Percentiles rank a stretch among this genome's conserved stretches.
Evolutionary conservation across 306 rosid species (phyloP).

Genomic region (Mimosa pudica): DNA sequence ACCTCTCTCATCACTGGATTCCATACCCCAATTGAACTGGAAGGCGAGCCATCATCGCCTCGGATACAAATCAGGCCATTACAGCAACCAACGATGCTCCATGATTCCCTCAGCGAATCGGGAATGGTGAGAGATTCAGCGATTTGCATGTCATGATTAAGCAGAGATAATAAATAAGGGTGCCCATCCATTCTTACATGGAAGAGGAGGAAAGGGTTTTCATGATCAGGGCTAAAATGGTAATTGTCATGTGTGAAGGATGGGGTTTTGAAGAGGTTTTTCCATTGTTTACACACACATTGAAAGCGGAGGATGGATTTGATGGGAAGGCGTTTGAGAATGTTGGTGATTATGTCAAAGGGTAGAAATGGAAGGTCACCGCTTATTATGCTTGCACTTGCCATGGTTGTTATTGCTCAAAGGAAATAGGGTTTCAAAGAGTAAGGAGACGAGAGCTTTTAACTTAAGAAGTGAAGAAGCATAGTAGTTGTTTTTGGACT

Average conservation of each 20-base stretch:
- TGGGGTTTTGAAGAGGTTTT: neutral
- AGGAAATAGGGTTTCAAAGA: neutral
- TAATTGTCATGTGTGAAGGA: neutral
- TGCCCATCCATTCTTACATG: neutral
- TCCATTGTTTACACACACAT: neutral
- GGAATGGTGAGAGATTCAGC: neutral
- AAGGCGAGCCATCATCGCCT: rapidly evolving
- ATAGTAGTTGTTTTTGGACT: too few relatives aligned
- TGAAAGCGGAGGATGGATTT: neutral
- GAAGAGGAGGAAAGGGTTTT: neutral
- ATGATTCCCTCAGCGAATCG: neutral
- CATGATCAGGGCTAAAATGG: neutral
- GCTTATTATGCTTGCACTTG: neutral
- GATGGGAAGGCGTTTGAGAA: neutral
- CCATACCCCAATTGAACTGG: neutral
- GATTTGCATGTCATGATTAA: neutral
- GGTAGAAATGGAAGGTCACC: neutral
- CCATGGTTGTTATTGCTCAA: too few relatives aligned
- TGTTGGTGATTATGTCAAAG: neutral
- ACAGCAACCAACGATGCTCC: neutral
- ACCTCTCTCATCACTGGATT: neutral
- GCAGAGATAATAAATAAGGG: neutral
- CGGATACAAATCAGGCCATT: neutral
- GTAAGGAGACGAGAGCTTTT: too few relatives aligned
- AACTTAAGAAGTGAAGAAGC: too few relatives aligned